Evolutionary conservation across 225 moss, liverwort and hornwort species (phyloP).

Genomic region (Polytrichum formosum): DNA sequence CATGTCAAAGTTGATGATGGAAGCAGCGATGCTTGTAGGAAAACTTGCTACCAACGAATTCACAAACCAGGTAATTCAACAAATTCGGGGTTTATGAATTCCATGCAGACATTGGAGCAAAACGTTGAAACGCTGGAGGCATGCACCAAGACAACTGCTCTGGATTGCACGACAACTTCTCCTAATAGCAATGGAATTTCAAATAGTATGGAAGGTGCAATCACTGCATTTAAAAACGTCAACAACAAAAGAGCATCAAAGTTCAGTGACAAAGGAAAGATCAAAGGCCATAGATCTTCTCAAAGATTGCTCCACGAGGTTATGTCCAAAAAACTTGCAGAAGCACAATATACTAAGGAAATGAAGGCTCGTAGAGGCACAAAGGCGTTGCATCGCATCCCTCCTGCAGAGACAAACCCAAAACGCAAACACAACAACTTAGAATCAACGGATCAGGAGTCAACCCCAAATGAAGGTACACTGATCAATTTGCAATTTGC

Average conservation of each 20-base stretch:
- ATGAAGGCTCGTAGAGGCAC: conserved; percentile 46
- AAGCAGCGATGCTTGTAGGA: no score
- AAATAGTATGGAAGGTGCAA: not conserved
- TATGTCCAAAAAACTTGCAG: conserved; percentile 27
- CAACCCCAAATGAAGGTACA: conserved; percentile 18
- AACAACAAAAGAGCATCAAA: conserved; percentile 22
- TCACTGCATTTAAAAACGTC: conserved; percentile 10
- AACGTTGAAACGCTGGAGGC: no score
- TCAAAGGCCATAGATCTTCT: conserved; percentile 18
- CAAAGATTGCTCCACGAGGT: conserved; percentile 30
- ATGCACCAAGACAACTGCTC: no score
- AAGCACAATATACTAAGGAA: conserved; percentile 33
- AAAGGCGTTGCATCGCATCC: conserved; percentile 46
- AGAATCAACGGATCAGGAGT: conserved; percentile 28
- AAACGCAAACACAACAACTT: conserved; percentile 56
- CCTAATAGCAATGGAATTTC: no score
- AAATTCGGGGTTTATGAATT: no score
- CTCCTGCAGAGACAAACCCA: conserved; percentile 28
- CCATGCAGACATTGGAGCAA: no score
- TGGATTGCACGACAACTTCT: no score
- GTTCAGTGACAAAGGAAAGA: conserved; percentile 18
- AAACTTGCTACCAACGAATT: no score
- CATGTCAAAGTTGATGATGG: no score
- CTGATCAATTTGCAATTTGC: no score
- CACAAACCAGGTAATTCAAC: no score